A percentile compares a stretch with the other conserved stretches of the same genome.
Conservation (phyloP, 495 filamentous ascomycete genomes). For the Xanthoparmelia taractica region DNA sequence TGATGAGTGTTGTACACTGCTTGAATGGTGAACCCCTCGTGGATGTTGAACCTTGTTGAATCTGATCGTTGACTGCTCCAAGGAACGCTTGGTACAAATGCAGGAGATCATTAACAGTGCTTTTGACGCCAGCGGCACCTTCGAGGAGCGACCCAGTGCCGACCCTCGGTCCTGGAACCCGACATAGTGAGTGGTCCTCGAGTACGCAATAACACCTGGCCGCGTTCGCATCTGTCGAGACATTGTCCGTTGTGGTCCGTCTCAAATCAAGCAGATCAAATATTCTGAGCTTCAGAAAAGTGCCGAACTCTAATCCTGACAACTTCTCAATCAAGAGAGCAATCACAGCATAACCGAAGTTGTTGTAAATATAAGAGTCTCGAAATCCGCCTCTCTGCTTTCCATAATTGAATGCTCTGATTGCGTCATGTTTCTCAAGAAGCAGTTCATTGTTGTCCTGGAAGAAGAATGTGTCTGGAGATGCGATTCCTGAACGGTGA, state of each 20-base stretch:
- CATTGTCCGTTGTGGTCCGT: constrained; percentile 1
- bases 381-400: constrained; percentile 6
- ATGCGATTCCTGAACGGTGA: constrained; percentile 7
- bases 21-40: constrained; percentile 11
- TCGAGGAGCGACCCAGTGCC: constrained; percentile 9
- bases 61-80: not conserved
- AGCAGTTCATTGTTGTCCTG: constrained; percentile 12
- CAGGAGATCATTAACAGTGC: constrained; percentile 15
- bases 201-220: constrained; percentile 12
- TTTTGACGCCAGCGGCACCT: constrained; percentile 13
- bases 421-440: constrained; percentile 7
- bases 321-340: constrained; percentile 24
- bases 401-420: constrained; percentile 11
- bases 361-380: constrained; percentile 26
- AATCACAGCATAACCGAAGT: constrained; percentile 26
- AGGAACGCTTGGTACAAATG: constrained; percentile 5
- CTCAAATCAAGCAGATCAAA: constrained; percentile 13
- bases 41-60: not conserved
- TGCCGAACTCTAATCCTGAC: constrained; percentile 13
- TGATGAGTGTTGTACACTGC: constrained; percentile 12
- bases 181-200: not conserved
- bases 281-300: constrained; percentile 17
- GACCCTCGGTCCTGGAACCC: constrained; percentile 11
- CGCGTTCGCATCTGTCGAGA: constrained; percentile 5
- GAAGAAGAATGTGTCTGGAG: constrained; percentile 12